Evolutionary conservation across 106 monocot species (phyloP).

Genomic region (Dactylorhiza incarnata): DNA sequence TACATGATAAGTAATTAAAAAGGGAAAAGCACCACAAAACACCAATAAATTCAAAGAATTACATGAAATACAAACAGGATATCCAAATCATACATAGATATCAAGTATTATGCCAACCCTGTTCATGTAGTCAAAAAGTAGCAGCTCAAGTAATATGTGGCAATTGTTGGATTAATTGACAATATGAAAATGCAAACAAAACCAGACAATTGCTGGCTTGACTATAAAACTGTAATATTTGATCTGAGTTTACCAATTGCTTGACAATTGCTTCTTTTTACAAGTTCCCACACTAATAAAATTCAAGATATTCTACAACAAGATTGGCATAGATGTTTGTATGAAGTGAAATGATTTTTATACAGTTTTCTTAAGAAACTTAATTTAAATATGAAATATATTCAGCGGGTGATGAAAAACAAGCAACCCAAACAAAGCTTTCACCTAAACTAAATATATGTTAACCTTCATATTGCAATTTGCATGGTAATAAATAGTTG

Average conservation of each 20-base stretch:
- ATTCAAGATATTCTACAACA: background rate
- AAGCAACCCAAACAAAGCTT: no score
- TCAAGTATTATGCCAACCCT: background rate
- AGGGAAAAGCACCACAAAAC: background rate
- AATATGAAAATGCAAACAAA: background rate
- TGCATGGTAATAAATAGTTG: no score
- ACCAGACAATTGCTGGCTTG: background rate
- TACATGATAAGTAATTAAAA: background rate
- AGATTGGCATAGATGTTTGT: no score
- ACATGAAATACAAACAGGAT: background rate
- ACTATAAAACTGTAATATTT: no score
- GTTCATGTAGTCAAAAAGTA: background rate
- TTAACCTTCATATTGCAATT: no score
- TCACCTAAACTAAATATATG: no score
- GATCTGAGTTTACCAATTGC: no score
- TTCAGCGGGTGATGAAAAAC: background rate
- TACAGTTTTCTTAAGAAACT: no score
- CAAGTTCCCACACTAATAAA: background rate
- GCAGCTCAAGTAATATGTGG: background rate
- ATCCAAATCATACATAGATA: background rate
- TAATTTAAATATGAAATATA: no score
- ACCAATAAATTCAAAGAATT: background rate
- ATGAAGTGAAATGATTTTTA: no score
- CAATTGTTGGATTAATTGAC: background rate
- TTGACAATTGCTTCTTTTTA: no score